Evolutionary conservation across 495 filamentous ascomycete genomes (phyloP).

Genomic region (Hypoxylon lienhwacheense): DNA sequence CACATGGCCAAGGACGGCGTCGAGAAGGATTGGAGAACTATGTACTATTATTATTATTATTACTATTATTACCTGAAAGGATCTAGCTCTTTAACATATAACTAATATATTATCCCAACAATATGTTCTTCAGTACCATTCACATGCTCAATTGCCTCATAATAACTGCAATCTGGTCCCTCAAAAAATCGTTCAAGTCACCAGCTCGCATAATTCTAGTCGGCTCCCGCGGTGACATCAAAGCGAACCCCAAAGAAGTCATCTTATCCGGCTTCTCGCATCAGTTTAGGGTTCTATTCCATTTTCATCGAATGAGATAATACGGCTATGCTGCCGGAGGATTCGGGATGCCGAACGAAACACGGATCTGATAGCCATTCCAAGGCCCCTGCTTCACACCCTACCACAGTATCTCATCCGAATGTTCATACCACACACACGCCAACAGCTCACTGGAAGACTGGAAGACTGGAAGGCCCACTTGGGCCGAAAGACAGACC

Average conservation of each 20-base stretch:
- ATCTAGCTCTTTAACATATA: too few relatives aligned
- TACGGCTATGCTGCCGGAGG: constrained; percentile 11
- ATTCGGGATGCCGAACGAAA: constrained; percentile 27
- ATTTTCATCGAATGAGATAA: too few relatives aligned
- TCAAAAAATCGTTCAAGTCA: neutral
- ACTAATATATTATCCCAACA: too few relatives aligned
- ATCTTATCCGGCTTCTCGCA: neutral
- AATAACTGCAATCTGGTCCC: constrained; percentile 8
- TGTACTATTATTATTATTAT: too few relatives aligned
- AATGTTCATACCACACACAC: constrained; percentile 9
- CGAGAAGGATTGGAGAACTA: too few relatives aligned
- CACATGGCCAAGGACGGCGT: too few relatives aligned
- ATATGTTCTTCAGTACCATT: too few relatives aligned
- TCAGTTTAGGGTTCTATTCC: constrained; percentile 2
- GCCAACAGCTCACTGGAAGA: constrained; percentile 18
- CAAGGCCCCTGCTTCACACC: neutral
- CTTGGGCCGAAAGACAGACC: constrained; percentile 29
- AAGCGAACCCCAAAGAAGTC: constrained; percentile 2
- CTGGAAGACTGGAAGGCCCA: constrained; percentile 21
- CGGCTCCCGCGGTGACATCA: constrained; percentile 13
- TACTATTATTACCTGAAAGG: too few relatives aligned
- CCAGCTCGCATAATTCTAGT: constrained; percentile 5
- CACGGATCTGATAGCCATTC: constrained; percentile 1
- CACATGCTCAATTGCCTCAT: constrained; percentile 1
- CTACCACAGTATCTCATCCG: too few relatives aligned